Base-by-base conservation (phyloP, 805 yeast species). In the Yamadazyma phyllophila region DNA sequence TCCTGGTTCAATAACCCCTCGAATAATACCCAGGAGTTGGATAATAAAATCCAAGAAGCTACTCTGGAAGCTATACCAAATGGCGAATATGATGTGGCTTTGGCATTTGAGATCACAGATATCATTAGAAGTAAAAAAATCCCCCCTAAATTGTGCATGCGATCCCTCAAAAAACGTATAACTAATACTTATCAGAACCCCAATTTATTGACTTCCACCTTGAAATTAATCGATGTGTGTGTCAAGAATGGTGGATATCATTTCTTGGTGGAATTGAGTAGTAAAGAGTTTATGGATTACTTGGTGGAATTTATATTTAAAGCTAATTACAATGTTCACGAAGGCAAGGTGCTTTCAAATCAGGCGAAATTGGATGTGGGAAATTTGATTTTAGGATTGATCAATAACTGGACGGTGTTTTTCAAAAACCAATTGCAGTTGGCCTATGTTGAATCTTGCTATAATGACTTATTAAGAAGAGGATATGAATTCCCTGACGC, bases 201-300 rank as follows among this genome's bases (percentile, higher is more conserved):
- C 9, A 90, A 91, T 62, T 78, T 83, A 8, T 87, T 88, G 58
- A 74, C 82, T 24, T 78, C 94, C 4, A 73, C 91, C 0, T 75
- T 94, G 59, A 86, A 85, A 58, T 70, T 94, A 50, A 73, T 85
- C 27, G 98, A 94, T 56, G 76, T 88, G 38, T 87, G 96, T 65
- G 84, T 92, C 45, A 94, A 94, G 66, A 94, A 94, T 61, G 91
- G 97, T 39, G 99, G 99, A 7, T 73, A 74, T 39, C 96, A 88
- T 56, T 91, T 94, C 56, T 72, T 92, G 16, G 73, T 70, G 15
- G 97, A 89, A 57, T 73, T 91, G 26, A 80, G 92, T 29, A 77
- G 91, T 8, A 80, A 89, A 51, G 97, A 92, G 61, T 92, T 92
- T 53, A 77, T 90, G 68, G 96, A 87, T 61, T 82, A 88, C 20